Conservation (phyloP, 2,329 filamentous ascomycete species). For the Penicillium decumbens region DNA sequence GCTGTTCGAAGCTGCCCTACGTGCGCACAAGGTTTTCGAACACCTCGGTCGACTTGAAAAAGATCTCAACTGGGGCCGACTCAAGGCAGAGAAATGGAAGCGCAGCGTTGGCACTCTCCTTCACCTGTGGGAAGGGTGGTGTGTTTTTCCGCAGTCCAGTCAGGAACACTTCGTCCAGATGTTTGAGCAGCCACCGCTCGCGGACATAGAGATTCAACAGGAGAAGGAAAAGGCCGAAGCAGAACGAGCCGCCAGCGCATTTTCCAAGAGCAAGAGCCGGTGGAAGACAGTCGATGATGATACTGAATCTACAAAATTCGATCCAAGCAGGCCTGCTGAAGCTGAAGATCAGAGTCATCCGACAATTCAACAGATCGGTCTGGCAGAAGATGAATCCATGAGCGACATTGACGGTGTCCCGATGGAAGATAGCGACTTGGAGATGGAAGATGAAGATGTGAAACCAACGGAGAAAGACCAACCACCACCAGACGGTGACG, state of each 20-base stretch:
- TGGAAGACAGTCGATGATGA: conserved; percentile 48
- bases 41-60: conserved; percentile 69
- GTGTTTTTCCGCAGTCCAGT: conserved; percentile 65
- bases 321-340: conserved; percentile 23
- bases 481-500: conserved; percentile 20
- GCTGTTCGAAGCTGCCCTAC: conserved; percentile 70
- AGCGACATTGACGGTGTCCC: conserved; percentile 42
- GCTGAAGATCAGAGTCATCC: conserved; percentile 26
- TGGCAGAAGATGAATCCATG: conserved; percentile 41
- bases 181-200: conserved; percentile 67
- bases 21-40: conserved; percentile 66
- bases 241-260: conserved; percentile 34
- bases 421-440: conserved; percentile 43
- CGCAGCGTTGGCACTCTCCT: conserved; percentile 67
- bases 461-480: conserved; percentile 32
- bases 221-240: conserved; percentile 44
- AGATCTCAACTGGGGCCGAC: conserved; percentile 69
- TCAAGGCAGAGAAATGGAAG: conserved; percentile 81
- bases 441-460: conserved; percentile 38
- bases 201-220: conserved; percentile 42
- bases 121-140: conserved; percentile 62
- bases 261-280: conserved; percentile 42
- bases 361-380: conserved; percentile 42
- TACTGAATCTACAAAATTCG: conserved; percentile 28
- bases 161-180: conserved; percentile 66